A percentile compares a stretch with the other conserved stretches of the same genome.
Conservation (phyloP, 257 asterid genomes). For the Anisodus acutangulus region DNA sequence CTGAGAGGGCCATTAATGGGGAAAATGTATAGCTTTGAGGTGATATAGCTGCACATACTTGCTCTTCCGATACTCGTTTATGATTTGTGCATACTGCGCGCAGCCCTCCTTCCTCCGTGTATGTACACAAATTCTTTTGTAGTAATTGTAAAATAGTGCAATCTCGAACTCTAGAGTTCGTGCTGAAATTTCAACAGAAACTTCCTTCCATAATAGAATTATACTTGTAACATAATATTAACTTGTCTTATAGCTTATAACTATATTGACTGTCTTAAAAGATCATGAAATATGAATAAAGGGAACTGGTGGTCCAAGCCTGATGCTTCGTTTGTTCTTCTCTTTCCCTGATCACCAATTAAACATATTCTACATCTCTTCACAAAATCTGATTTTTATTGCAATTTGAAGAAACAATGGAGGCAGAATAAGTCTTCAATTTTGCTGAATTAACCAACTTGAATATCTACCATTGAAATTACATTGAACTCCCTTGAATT, state of each 20-base stretch:
- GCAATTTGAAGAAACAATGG: too few relatives aligned
- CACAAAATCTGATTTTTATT: too few relatives aligned
- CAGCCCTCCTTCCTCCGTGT: conserved; percentile 4
- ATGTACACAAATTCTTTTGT: conserved; percentile 21
- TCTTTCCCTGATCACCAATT: background rate
- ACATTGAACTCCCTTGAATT: too few relatives aligned
- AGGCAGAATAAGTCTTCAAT: too few relatives aligned
- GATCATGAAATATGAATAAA: background rate
- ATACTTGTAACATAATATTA: background rate
- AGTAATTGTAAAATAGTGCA: conserved; percentile 20
- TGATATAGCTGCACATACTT: conserved; percentile 15
- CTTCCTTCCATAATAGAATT: background rate
- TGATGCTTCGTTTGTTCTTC: background rate
- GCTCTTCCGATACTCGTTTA: conserved; percentile 16
- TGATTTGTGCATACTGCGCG: background rate
- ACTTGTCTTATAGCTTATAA: background rate
- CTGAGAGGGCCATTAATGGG: background rate
- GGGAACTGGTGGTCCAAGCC: background rate
- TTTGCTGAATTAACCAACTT: too few relatives aligned
- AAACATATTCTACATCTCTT: too few relatives aligned
- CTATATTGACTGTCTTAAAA: background rate
- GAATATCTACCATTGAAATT: too few relatives aligned
- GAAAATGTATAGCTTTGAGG: conserved; percentile 15
- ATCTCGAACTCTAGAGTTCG: background rate
- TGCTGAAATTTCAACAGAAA: background rate